Base-by-base conservation (phyloP, 495 filamentous ascomycete genomes). In the Astrothelium subdiscretum region DNA sequence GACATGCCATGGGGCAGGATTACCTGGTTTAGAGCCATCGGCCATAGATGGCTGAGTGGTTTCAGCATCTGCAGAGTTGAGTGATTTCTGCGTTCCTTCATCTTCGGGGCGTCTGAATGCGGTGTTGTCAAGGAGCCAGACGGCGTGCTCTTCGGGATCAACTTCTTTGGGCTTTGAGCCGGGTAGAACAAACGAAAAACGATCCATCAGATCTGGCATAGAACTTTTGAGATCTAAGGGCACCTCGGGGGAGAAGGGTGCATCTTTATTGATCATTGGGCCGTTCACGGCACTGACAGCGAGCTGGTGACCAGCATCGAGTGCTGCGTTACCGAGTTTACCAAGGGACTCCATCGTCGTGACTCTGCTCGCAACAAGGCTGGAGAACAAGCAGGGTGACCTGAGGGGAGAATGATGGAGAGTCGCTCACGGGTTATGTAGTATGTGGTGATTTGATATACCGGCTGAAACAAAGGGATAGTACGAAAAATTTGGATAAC, bases 111-210 rank as follows among this genome's bases (percentile, higher is more conserved):
- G 67, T 57, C 83, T 83, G 70, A 86, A 95, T 5, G 91, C 92
- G 8, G 89, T 90, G 68, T 94, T 97, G 76, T 97, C 91, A 42
- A 97, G 73, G 13, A 97, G 76, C 92, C 92, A 97, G 26, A 97
- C 85, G 11, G 79, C 81, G 65, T 96, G 84, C 31, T 75, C 74
- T 20, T 75, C 69, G 31, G 76, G 74, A 54, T 83, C 70, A 43
- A 78, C 76, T 2, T 65, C 62, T 32, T 62, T 51, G 10, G 67
- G 52, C 26, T 65, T 42, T 57, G 60, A 40, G 62, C 67, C 66
- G 12, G 67, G 67, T 15, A 62, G 52, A 15, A 63, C 54, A 20
- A 66, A 57, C 2, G 65, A 58, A 35, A 69, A 69, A 54, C 67
- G 67, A 32, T 69, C 67, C 43, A 69, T 65, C 12, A 69, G 32